A percentile compares a stretch with the other conserved stretches of the same genome.
These are phyloP conservation scores for Basipetospora sp. DNA, from an alignment of 2,329 filamentous ascomycete genomes.

Conservation along the genomic window DNA sequence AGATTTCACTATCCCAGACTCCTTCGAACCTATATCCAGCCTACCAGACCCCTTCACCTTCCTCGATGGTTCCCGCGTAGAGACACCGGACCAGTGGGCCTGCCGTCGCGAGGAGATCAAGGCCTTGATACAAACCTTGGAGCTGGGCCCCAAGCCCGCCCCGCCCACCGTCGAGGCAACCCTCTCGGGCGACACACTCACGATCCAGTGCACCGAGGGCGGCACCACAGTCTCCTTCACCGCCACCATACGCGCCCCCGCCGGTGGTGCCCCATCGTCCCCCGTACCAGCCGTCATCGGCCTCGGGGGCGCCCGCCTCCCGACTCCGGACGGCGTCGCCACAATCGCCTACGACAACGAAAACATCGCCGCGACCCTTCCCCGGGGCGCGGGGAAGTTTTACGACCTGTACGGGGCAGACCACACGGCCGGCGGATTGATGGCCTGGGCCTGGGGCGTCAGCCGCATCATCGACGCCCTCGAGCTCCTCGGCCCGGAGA, in stretches of 20 bases:
- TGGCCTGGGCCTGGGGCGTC: constrained; percentile 50
- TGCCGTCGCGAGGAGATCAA: constrained; percentile 28
- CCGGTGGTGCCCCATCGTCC: constrained; percentile 15
- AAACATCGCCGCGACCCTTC: constrained; percentile 37
- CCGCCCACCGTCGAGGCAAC: constrained; percentile 14
- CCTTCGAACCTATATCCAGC: neutral
- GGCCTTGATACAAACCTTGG: constrained; percentile 21
- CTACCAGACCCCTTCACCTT: constrained; percentile 25
- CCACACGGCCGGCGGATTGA: constrained; percentile 42
- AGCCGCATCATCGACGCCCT: constrained; percentile 45
- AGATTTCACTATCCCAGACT: too few relatives aligned
- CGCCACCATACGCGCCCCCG: constrained; percentile 18
- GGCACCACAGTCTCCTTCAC: constrained; percentile 27
- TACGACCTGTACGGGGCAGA: constrained; percentile 42
- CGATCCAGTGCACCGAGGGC: constrained; percentile 20
- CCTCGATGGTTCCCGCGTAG: constrained; percentile 21
- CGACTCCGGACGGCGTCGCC: constrained; percentile 37
- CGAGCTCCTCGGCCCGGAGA: constrained; percentile 30
- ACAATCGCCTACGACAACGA: constrained; percentile 46
- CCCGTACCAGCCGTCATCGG: constrained; percentile 38
- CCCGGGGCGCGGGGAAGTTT: constrained; percentile 43
- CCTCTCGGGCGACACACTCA: neutral
- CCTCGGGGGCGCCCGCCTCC: constrained; percentile 39
- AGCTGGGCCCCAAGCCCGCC: constrained; percentile 23
- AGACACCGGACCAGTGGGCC: constrained; percentile 22